Conservation (phyloP, 305 asterid species). For the Solanum aculeatissimum region DNA sequence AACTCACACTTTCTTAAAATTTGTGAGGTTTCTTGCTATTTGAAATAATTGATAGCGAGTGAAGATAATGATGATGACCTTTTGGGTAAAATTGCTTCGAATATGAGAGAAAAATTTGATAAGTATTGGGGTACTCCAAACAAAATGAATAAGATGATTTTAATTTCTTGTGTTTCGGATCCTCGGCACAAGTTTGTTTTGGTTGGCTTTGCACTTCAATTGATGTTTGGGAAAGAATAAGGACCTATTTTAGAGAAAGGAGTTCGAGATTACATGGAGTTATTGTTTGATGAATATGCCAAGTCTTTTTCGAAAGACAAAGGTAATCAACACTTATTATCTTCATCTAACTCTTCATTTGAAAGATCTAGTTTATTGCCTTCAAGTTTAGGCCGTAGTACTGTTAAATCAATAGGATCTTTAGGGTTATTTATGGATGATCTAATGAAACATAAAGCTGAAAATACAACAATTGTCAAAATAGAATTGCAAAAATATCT, state of each 20-base stretch:
- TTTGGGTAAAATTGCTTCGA: neutral
- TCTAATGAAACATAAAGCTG: neutral
- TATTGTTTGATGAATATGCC: neutral
- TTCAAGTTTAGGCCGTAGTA: neutral
- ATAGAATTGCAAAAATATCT: neutral
- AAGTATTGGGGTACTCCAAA: neutral
- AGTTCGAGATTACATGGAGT: neutral
- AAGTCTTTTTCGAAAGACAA: neutral
- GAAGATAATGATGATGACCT: neutral
- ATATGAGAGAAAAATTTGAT: neutral
- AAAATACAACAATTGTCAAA: neutral
- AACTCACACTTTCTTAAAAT: neutral
- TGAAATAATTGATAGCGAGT: neutral
- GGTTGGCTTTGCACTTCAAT: neutral
- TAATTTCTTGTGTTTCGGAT: neutral
- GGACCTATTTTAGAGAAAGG: neutral
- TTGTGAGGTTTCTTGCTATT: neutral
- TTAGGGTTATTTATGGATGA: neutral
- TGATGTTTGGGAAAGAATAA: neutral
- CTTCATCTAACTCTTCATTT: neutral
- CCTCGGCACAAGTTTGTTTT: neutral
- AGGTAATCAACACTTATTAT: neutral
- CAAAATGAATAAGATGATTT: neutral
- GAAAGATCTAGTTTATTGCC: neutral
- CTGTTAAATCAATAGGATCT: neutral